These are phyloP conservation scores for Blastobotrys americana DNA, from an alignment of 805 yeast species.

Conservation along the genomic window DNA sequence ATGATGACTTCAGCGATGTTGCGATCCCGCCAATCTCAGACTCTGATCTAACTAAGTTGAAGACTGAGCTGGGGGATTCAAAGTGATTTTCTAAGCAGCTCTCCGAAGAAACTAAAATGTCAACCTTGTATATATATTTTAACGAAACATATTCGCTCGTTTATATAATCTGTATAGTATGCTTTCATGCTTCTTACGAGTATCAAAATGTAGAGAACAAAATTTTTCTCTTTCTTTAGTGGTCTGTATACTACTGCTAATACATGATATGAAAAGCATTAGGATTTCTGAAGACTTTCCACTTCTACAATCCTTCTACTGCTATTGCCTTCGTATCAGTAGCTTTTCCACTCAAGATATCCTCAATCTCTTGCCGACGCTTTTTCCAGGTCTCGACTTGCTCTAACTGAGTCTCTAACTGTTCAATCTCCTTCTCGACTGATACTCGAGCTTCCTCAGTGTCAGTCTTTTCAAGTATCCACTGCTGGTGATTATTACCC, in stretches of 20 bases:
- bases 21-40: constrained; percentile 91
- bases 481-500: constrained; percentile 38
- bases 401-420: constrained; percentile 52
- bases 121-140: no score
- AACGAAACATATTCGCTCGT: no score
- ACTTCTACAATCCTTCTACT: background rate
- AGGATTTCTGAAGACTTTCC: background rate
- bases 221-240: background rate
- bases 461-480: constrained; percentile 59
- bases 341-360: constrained; percentile 37
- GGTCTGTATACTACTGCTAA: background rate
- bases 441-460: constrained; percentile 58
- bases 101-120: background rate
- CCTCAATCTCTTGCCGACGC: constrained; percentile 53
- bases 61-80: constrained; percentile 42
- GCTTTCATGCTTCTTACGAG: background rate
- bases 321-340: background rate
- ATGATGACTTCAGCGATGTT: constrained; percentile 76
- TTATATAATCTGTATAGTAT: constrained; percentile 1
- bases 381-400: constrained; percentile 52
- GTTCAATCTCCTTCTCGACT: constrained; percentile 68
- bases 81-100: background rate
- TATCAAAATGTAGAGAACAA: no score
- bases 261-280: background rate
- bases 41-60: constrained; percentile 63